Conservation (phyloP, 2,329 filamentous ascomycete species). For the Colletotrichum theobromicola region DNA sequence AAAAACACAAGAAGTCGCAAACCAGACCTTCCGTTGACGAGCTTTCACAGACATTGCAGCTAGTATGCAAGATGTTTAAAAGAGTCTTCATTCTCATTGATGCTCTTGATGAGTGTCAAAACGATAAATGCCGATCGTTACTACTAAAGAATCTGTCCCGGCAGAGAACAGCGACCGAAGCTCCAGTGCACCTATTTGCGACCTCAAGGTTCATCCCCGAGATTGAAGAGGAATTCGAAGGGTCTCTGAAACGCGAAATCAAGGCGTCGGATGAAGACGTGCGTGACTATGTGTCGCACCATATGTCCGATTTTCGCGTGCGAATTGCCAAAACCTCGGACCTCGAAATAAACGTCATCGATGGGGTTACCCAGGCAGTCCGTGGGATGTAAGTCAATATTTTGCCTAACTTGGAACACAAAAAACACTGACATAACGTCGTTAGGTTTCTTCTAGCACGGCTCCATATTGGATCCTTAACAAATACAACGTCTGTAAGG, state of each 20-base stretch:
- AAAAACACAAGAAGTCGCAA: constrained; percentile 30
- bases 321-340: neutral
- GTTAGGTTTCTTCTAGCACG: neutral
- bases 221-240: too few relatives aligned
- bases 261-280: too few relatives aligned
- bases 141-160: neutral
- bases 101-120: constrained; percentile 29
- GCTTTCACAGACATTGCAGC: too few relatives aligned
- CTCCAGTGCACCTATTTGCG: neutral
- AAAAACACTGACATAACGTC: neutral
- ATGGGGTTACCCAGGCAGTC: neutral
- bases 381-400: neutral
- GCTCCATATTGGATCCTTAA: neutral
- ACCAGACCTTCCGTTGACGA: neutral
- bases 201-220: neutral
- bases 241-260: too few relatives aligned
- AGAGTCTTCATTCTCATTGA: constrained; percentile 29
- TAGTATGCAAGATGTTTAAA: neutral
- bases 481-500: neutral
- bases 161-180: neutral
- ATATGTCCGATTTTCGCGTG: neutral
- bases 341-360: neutral
- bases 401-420: neutral
- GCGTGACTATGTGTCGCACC: too few relatives aligned
- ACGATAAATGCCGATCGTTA: neutral